phyloP scores from a whole-genome alignment of 2,329 filamentous ascomycete species.

The Delphinella strobiligena region DNA sequence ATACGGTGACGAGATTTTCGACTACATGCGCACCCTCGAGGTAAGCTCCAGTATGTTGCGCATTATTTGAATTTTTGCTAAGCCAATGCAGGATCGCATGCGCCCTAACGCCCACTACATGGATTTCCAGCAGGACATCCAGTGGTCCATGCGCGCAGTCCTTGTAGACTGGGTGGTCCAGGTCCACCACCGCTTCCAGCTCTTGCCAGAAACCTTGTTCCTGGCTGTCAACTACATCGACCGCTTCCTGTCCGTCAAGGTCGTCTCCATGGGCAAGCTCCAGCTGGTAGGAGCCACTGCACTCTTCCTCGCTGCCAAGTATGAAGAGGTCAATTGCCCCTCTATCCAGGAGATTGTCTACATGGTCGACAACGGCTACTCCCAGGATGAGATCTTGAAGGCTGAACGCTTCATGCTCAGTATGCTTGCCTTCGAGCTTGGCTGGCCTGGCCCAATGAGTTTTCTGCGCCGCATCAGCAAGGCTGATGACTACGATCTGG shows the following conservation, averaged over 20 bases:
- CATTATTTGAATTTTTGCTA: slow-evolving; percentile 13
- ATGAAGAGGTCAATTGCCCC: slow-evolving; percentile 97
- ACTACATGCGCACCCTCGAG: slow-evolving; percentile 83
- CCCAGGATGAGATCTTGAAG: slow-evolving; percentile 83
- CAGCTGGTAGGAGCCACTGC: slow-evolving; percentile 94
- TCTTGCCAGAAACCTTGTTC: slow-evolving; percentile 91
- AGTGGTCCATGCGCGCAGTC: slow-evolving; percentile 97
- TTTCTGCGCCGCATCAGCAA: slow-evolving; percentile 96
- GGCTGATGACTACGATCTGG: slow-evolving; percentile 92
- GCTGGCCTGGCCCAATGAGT: slow-evolving; percentile 98
- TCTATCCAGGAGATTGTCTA: slow-evolving; percentile 92
- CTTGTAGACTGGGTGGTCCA: slow-evolving; percentile 98
- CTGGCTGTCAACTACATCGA: slow-evolving; percentile 95
- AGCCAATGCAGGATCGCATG: slow-evolving; percentile 50
- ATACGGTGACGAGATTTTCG: slow-evolving; percentile 91
- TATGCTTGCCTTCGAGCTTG: slow-evolving; percentile 90
- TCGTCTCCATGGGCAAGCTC: slow-evolving; percentile 87
- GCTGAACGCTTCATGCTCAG: slow-evolving; percentile 96
- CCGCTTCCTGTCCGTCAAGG: slow-evolving; percentile 86
- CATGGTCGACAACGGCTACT: slow-evolving; percentile 94
- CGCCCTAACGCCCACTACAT: slow-evolving; percentile 88
- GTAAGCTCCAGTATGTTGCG: slow-evolving; percentile 32
- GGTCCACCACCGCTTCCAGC: slow-evolving; percentile 80
- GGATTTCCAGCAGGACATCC: slow-evolving; percentile 92
- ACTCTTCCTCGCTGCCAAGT: slow-evolving; percentile 92